Conservation (phyloP, 306 rosid species). For the Cicer judaicum region DNA sequence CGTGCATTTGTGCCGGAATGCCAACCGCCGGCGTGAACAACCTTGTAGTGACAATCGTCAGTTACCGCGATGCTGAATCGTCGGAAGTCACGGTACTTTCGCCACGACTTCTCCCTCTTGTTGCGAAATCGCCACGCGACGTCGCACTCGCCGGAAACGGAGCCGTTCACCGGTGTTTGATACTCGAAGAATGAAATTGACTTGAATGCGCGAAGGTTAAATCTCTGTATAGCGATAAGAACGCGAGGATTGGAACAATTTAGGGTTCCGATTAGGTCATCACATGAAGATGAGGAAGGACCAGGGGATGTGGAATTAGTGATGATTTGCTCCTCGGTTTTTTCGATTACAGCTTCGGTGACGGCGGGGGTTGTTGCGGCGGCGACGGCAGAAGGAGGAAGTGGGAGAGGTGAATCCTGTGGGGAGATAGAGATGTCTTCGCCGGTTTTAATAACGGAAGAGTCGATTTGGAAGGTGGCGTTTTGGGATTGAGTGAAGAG, state of each 20-base stretch:
- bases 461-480: constrained; percentile 83
- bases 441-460: constrained; percentile 79
- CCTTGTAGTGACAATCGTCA: constrained; percentile 72
- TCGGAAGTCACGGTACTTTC: constrained; percentile 93
- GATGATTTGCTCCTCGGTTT: constrained; percentile 57
- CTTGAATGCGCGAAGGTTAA: constrained; percentile 74
- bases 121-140: constrained; percentile 89
- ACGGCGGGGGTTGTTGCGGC: constrained; percentile 36
- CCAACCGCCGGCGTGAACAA: constrained; percentile 79
- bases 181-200: constrained; percentile 79
- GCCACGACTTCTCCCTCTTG: constrained; percentile 91
- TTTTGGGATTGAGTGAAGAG: constrained; percentile 78
- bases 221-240: constrained; percentile 69
- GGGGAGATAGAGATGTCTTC: constrained; percentile 65
- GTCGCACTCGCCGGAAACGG: constrained; percentile 79
- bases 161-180: constrained; percentile 74
- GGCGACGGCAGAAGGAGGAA: constrained; percentile 43
- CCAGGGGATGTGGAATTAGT: constrained; percentile 34
- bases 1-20: constrained; percentile 92
- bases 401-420: constrained; percentile 44
- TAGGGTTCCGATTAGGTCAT: constrained; percentile 23
- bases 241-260: constrained; percentile 87
- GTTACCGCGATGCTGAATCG: constrained; percentile 62
- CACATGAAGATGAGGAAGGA: not conserved
- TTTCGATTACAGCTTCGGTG: constrained; percentile 66